Conservation (phyloP, 2,329 filamentous ascomycete genomes). For the Plectosphaerella plurivora region DNA sequence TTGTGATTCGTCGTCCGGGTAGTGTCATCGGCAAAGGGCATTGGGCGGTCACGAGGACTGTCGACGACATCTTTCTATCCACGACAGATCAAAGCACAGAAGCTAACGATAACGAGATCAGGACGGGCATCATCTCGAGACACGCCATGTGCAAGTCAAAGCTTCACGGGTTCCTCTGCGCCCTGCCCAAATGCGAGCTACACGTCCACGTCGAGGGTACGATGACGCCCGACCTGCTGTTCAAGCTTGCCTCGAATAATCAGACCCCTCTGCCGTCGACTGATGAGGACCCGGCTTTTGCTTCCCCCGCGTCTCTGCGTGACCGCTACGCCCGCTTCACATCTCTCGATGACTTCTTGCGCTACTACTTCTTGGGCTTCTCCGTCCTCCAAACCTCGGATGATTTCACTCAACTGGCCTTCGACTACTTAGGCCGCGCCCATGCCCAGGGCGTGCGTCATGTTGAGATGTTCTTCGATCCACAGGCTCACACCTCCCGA, state of each 20-base stretch:
- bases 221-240: conserved; percentile 64
- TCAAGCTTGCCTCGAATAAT: conserved; percentile 63
- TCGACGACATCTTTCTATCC: too few species aligned
- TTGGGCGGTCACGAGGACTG: too few species aligned
- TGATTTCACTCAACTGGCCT: conserved; percentile 71
- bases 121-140: neutral
- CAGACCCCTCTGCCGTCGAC: conserved; percentile 51
- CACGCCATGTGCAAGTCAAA: conserved; percentile 47
- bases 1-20: too few species aligned
- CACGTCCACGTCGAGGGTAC: conserved; percentile 77
- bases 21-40: too few species aligned
- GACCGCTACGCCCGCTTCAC: conserved; percentile 61
- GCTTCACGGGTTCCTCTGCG: conserved; percentile 54
- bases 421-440: conserved; percentile 64
- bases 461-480: conserved; percentile 77
- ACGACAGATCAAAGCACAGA: neutral
- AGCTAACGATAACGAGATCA: neutral
- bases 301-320: conserved; percentile 50
- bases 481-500: conserved; percentile 65
- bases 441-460: conserved; percentile 61
- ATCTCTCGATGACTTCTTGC: conserved; percentile 68
- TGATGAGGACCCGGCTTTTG: conserved; percentile 55
- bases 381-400: conserved; percentile 55
- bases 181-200: conserved; percentile 75
- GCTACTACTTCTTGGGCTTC: conserved; percentile 75